A percentile compares a stretch with the other conserved stretches of the same genome.
These are phyloP conservation scores for Fagus sylvatica DNA, from an alignment of 306 rosid genomes.

Conservation along the genomic window DNA sequence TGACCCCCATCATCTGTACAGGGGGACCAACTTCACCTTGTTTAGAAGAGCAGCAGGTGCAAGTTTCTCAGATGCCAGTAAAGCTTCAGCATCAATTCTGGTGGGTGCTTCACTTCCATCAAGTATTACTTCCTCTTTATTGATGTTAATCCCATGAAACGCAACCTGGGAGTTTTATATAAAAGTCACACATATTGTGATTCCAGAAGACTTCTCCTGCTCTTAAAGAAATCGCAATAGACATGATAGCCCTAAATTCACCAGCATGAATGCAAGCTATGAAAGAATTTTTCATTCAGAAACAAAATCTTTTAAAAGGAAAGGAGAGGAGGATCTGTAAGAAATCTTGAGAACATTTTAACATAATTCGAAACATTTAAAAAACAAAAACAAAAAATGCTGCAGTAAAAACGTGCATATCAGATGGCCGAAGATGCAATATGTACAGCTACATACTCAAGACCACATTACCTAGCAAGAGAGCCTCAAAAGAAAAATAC, in stretches of 20 bases:
- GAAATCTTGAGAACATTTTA: neutral
- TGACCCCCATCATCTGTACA: neutral
- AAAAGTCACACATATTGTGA: constrained; percentile 20
- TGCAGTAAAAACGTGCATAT: neutral
- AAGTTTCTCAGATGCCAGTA: constrained; percentile 78
- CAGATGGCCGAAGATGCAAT: neutral
- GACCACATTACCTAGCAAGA: neutral
- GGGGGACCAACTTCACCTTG: constrained; percentile 56
- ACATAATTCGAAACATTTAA: neutral
- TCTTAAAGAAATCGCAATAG: constrained; percentile 9
- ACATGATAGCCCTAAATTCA: constrained; percentile 1
- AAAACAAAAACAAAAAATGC: neutral
- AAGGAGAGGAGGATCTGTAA: neutral
- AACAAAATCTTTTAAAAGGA: neutral
- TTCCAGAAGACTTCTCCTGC: neutral
- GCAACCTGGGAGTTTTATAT: constrained; percentile 48
- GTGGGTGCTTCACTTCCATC: constrained; percentile 96
- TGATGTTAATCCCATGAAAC: constrained; percentile 77
- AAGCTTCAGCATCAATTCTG: constrained; percentile 83
- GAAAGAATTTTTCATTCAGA: neutral
- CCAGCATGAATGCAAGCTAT: neutral
- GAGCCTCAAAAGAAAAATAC: neutral
- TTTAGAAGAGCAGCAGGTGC: constrained; percentile 80
- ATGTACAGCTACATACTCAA: neutral
- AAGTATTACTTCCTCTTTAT: constrained; percentile 68